phyloP scores from a whole-genome alignment of 306 rosid species.

The Ziziphus jujuba region DNA sequence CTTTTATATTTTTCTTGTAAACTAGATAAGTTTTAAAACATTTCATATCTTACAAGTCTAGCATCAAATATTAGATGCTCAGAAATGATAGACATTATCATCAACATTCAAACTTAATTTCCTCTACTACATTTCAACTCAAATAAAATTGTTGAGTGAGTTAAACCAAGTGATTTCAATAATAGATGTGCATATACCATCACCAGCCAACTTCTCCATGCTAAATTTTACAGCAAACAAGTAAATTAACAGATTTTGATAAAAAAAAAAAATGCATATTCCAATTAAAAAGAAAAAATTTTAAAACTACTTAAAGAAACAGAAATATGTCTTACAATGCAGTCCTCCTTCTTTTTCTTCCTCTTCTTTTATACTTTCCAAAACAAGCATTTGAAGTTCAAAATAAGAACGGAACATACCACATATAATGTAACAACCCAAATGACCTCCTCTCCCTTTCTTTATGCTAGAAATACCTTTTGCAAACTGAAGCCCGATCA shows the following conservation, averaged over 20 bases:
- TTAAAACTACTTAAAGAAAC: too few relatives aligned
- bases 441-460: not conserved
- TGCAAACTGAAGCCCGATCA: slow-evolving; percentile 3
- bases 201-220: too few relatives aligned
- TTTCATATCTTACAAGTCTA: too few relatives aligned
- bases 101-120: too few relatives aligned
- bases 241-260: slow-evolving; percentile 4
- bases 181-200: too few relatives aligned
- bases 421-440: not conserved
- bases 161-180: too few relatives aligned
- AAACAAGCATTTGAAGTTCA: slow-evolving; percentile 4
- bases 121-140: too few relatives aligned
- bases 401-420: not conserved
- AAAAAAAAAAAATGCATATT: slow-evolving; percentile 1
- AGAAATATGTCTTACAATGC: slow-evolving; percentile 15
- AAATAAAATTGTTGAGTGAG: too few relatives aligned
- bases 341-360: slow-evolving; percentile 6
- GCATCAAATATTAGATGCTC: not conserved
- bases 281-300: not conserved
- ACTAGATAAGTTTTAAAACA: too few relatives aligned
- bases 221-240: not conserved
- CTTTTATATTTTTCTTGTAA: too few relatives aligned
- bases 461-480: not conserved
- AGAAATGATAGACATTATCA: too few relatives aligned
- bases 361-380: slow-evolving; percentile 8